These are phyloP conservation scores for Claviceps digitariae DNA, from an alignment of 2,329 filamentous ascomycete species.

Conservation along the genomic window DNA sequence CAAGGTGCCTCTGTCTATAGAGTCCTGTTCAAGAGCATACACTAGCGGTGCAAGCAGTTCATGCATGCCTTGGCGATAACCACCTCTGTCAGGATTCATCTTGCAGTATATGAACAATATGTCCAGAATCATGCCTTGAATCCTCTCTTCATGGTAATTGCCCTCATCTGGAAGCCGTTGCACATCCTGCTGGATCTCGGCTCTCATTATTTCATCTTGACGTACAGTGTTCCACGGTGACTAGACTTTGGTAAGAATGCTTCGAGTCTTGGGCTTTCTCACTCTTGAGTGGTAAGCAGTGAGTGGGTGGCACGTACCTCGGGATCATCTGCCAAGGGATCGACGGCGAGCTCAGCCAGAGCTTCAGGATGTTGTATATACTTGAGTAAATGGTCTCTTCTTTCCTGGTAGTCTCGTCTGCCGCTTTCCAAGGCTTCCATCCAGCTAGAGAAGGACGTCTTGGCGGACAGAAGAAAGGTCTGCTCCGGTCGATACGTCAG, in stretches of 20 bases:
- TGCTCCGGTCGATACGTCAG: slow-evolving; percentile 20
- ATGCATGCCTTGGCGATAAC: slow-evolving; percentile 98
- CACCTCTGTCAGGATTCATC: slow-evolving; percentile 70
- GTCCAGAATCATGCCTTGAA: slow-evolving; percentile 72
- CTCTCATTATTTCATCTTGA: slow-evolving; percentile 68
- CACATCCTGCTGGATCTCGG: slow-evolving; percentile 90
- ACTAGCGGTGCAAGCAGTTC: slow-evolving; percentile 84
- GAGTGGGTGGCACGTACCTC: slow-evolving; percentile 27
- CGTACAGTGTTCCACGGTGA: slow-evolving; percentile 85
- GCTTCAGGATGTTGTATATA: slow-evolving; percentile 78
- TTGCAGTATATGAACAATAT: slow-evolving; percentile 93
- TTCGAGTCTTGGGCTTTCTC: background rate
- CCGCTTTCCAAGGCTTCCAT: slow-evolving; percentile 50
- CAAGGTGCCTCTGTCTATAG: slow-evolving; percentile 40
- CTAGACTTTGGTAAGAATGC: slow-evolving; percentile 26
- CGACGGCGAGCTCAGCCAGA: slow-evolving; percentile 53
- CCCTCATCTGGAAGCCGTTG: slow-evolving; percentile 83
- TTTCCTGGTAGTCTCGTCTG: slow-evolving; percentile 58
- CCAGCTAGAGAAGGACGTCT: slow-evolving; percentile 54
- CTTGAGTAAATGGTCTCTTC: slow-evolving; percentile 62
- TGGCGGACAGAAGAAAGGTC: slow-evolving; percentile 70
- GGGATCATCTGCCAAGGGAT: slow-evolving; percentile 75
- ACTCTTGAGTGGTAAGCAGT: background rate
- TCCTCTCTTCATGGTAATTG: slow-evolving; percentile 70
- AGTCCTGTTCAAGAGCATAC: slow-evolving; percentile 72